Conservation (phyloP, 2,329 filamentous ascomycete genomes). For the Lachnellula occidentalis region DNA sequence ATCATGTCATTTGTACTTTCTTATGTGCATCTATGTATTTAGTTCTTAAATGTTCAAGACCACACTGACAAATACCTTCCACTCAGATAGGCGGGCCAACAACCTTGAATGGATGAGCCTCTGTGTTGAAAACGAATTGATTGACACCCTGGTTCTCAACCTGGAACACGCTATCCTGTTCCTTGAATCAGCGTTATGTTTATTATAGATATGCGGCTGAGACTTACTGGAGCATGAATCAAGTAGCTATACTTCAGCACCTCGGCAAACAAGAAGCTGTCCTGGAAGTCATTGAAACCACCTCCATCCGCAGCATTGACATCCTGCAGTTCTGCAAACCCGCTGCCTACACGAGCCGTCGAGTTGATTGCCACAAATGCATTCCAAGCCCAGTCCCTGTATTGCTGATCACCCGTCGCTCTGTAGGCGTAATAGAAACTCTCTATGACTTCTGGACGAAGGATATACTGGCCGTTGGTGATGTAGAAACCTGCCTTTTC, state of each 20-base stretch:
- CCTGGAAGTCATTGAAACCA: slow-evolving; percentile 62
- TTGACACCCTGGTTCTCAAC: slow-evolving; percentile 45
- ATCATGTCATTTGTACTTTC: too few relatives aligned
- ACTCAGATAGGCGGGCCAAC: slow-evolving; percentile 23
- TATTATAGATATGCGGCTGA: background rate
- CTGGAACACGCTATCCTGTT: slow-evolving; percentile 43
- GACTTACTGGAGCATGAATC: slow-evolving; percentile 39
- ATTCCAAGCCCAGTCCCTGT: slow-evolving; percentile 80
- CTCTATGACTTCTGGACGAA: slow-evolving; percentile 79
- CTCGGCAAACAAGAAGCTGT: slow-evolving; percentile 86
- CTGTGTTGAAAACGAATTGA: slow-evolving; percentile 58
- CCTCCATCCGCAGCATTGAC: slow-evolving; percentile 62
- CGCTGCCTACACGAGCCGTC: slow-evolving; percentile 58
- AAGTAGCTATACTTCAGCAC: slow-evolving; percentile 80
- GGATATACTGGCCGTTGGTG: slow-evolving; percentile 52
- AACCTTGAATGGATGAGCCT: slow-evolving; percentile 56
- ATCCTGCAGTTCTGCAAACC: slow-evolving; percentile 60
- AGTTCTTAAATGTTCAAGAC: too few relatives aligned
- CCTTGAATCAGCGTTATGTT: slow-evolving; percentile 8
- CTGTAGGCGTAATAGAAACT: slow-evolving; percentile 84
- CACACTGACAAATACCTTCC: too few relatives aligned
- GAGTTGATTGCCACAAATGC: slow-evolving; percentile 64
- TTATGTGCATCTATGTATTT: too few relatives aligned
- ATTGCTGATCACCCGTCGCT: slow-evolving; percentile 67
- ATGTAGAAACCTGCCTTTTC: slow-evolving; percentile 67